Evolutionary conservation across 176 grass and related monocot species (phyloP).

Genomic region (Aegilops sharonensis): DNA sequence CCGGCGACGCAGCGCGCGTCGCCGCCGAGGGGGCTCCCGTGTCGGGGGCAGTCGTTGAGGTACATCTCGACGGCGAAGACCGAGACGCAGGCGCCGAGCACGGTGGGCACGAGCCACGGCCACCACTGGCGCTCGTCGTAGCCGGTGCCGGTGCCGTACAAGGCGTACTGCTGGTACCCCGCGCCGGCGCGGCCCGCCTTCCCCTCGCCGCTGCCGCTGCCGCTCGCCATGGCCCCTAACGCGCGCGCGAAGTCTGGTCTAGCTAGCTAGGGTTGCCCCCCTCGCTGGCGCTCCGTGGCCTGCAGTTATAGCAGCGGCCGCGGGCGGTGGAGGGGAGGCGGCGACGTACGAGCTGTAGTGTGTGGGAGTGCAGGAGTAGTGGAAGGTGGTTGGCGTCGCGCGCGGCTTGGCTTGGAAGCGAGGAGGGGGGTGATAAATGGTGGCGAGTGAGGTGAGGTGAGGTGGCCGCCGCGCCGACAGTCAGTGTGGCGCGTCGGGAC

Average conservation of each 20-base stretch:
- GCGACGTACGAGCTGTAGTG: neutral
- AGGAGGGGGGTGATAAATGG: neutral
- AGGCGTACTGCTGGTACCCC: conserved; percentile 27
- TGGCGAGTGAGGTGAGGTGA: conserved; percentile 34
- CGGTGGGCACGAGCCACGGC: conserved; percentile 74
- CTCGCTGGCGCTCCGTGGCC: neutral
- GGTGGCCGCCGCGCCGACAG: neutral
- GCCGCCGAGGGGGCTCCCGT: conserved; percentile 34
- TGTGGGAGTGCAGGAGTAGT: conserved; percentile 13
- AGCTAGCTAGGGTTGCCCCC: neutral
- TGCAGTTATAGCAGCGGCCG: conserved; percentile 18
- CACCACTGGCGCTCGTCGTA: conserved; percentile 55
- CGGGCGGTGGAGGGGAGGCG: neutral
- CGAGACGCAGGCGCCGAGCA: conserved; percentile 60
- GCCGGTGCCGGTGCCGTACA: conserved; percentile 19
- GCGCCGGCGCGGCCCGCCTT: conserved; percentile 27
- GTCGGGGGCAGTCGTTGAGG: conserved; percentile 70
- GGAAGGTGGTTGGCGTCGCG: conserved; percentile 9
- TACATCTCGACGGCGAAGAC: conserved; percentile 91
- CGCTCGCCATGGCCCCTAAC: conserved; percentile 31
- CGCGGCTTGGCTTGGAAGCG: conserved; percentile 56
- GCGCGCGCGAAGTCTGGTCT: neutral
- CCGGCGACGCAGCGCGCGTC: conserved; percentile 49
- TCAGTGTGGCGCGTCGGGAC: neutral
- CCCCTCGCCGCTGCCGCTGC: conserved; percentile 29